These are phyloP conservation scores for Cephaloascus albidus DNA, from an alignment of 805 yeast genomes.

Conservation along the genomic window DNA sequence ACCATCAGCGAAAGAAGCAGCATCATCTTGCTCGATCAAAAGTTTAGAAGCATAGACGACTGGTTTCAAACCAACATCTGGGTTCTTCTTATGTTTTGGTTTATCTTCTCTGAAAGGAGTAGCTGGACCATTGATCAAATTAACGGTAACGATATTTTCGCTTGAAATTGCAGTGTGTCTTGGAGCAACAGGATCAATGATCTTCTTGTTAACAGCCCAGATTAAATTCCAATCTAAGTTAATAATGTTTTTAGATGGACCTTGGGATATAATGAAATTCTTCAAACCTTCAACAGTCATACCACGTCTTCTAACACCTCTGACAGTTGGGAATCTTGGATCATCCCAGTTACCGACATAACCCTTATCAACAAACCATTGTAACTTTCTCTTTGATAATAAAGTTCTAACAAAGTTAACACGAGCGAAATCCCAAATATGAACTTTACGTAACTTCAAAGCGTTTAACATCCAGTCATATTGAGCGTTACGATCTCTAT, in stretches of 20 bases:
- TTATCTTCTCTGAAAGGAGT: conserved; percentile 56
- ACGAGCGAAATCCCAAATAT: conserved; percentile 97
- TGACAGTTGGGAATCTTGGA: conserved; percentile 98
- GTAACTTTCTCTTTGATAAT: conserved; percentile 93
- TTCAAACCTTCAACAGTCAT: conserved; percentile 97
- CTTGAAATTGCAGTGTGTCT: conserved; percentile 78
- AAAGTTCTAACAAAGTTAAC: conserved; percentile 94
- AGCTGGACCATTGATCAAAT: conserved; percentile 61
- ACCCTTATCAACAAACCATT: conserved; percentile 95
- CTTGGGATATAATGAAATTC: conserved; percentile 89
- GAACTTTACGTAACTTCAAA: conserved; percentile 78
- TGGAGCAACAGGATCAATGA: conserved; percentile 95
- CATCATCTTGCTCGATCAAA: conserved; percentile 81
- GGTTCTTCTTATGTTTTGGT: conserved; percentile 93
- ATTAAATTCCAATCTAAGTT: conserved; percentile 96
- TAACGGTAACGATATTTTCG: conserved; percentile 60
- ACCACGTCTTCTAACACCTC: conserved; percentile 99
- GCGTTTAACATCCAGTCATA: conserved; percentile 92
- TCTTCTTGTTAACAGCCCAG: conserved; percentile 96
- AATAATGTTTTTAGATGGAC: conserved; percentile 95
- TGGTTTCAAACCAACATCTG: conserved; percentile 79
- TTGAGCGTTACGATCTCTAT: conserved; percentile 97
- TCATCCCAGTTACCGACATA: conserved; percentile 95
- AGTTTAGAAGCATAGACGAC: conserved; percentile 57
- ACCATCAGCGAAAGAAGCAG: conserved; percentile 54